Evolutionary conservation across 345 rosid species (phyloP), one percentile per base, ranked within the genome.

Genomic region (Eucalyptus pauciflora): DNA sequence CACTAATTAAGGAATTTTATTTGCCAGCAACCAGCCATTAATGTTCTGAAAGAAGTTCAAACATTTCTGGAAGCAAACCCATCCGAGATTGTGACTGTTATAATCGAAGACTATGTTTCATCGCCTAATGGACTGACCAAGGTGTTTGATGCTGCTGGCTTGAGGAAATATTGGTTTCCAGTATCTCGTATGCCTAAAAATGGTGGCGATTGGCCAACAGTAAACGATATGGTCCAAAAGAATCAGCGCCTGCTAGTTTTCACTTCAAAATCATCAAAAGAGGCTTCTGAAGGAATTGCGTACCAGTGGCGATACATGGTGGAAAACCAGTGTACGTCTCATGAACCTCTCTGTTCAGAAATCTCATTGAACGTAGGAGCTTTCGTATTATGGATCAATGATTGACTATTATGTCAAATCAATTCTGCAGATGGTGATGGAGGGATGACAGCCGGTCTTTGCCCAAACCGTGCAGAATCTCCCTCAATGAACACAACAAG

Each of bases 71-170:
- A 93, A 37, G 94, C 91, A 49, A 95, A 97, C 88, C 96, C 94
- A 16, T 90, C 93, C 4, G 99, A 94, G 91, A 94, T 97, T 22
- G 92, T 96, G 87, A 95, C 98, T 43, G 93, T 96, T 89, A 94
- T 96, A 88, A 92, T 97, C 18, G 99, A 96, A 91, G 99, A 97
- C 90, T 97, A 97, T 71, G 98, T 97, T n/a, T 91, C 93, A 49
- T 92, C 97, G 29, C 94, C 97, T 27, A 91, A 87, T 11, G 99
- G 99, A 33, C 90, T 96, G 90, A 95, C 87, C 49, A 95, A 92
- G 89, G 94, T 96, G 87, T 95, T 97, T 52, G 93, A 95, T 89
- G 94, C 96, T 45, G 93, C 98, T 80, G 98, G 96, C 46, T 93
- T 96, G 89, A 93, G 93, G 51, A 93, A 93, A 22, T 96, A 90